Evolutionary conservation across 306 rosid species (phyloP), one percentile per base, ranked within the genome.

Genomic region (Quercus berberidifolia): DNA sequence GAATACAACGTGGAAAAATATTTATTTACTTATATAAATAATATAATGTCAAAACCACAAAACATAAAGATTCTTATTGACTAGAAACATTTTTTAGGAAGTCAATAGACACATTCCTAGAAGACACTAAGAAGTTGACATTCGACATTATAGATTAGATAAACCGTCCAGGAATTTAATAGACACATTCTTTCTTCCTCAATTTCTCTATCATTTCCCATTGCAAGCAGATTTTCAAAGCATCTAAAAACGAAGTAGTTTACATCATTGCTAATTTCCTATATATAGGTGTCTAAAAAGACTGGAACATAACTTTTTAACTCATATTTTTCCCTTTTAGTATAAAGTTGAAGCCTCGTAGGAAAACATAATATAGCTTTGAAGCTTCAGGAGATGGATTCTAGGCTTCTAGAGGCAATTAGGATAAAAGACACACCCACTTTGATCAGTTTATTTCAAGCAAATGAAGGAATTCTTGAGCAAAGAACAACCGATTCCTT

Each of bases 401-500:
- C 74, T 3, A 80, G 65, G n/a, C 67, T 93, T 57, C 49, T 84
- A 17, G 86, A 83, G 33, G 86, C 94, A 11, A 73, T 93, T 4
- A 73, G 56, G 79, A 60, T 41, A 64, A 84, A 90, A 21, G 89
- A 90, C 68, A 55, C 58, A 0, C 6, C 81, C 21, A 72, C 88
- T 26, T 85, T 92, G 46, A 71, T 64, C 58, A 74, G 64, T 51
- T 73, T 90, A 11, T 73, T 87, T 54, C 80, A 81, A 11, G 87
- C 80, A 65, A 78, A 82, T 12, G 76, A 85, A 74, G 90, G 78
- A 65, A 72, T 86, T 56, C 76, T 88, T 13, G 83, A 80, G 13
- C 92, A 87, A 55, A 84, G 72, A 78, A 91, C 90, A 21, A 88
- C 74, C 1, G 84, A 76, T 18, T 75, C 90, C 28, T 62, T 60